Evolutionary conservation across 2,329 filamentous ascomycete genomes (phyloP).

Genomic region (Fusarium goolgardi): DNA sequence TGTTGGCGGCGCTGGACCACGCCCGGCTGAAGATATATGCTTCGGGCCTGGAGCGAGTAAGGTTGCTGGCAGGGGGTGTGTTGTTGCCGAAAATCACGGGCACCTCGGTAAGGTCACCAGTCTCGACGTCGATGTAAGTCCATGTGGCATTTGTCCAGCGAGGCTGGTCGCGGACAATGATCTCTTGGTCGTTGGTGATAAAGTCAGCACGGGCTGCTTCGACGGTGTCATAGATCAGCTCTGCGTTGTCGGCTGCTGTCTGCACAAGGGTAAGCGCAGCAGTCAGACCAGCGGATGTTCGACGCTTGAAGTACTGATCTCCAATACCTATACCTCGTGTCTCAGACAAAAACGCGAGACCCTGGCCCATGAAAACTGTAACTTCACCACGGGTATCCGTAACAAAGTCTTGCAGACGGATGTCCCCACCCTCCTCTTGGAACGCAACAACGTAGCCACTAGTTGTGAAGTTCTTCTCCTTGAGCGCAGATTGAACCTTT

Average conservation of each 20-base stretch:
- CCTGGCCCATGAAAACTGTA: constrained; percentile 45
- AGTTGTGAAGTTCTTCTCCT: constrained; percentile 40
- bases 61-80: constrained; percentile 44
- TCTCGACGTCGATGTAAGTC: constrained; percentile 41
- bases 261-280: constrained; percentile 45
- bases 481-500: constrained; percentile 42
- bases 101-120: constrained; percentile 43
- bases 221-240: constrained; percentile 43
- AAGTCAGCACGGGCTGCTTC: constrained; percentile 46
- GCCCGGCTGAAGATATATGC: constrained; percentile 49
- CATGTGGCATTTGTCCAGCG: constrained; percentile 32
- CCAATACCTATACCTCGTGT: constrained; percentile 49
- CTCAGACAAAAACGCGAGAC: constrained; percentile 48
- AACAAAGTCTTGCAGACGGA: constrained; percentile 47
- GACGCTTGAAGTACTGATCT: constrained; percentile 48
- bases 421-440: constrained; percentile 26
- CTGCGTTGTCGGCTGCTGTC: constrained; percentile 47
- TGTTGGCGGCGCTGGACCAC: constrained; percentile 45
- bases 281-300: constrained; percentile 46
- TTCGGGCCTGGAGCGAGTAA: constrained; percentile 48
- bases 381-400: constrained; percentile 48
- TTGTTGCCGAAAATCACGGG: constrained; percentile 47
- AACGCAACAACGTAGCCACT: constrained; percentile 46
- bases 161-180: constrained; percentile 41
- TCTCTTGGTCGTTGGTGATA: constrained; percentile 38